Evolutionary conservation across 768 basidiomycete genomes (phyloP).

Genomic region (Mycena vitilis): DNA sequence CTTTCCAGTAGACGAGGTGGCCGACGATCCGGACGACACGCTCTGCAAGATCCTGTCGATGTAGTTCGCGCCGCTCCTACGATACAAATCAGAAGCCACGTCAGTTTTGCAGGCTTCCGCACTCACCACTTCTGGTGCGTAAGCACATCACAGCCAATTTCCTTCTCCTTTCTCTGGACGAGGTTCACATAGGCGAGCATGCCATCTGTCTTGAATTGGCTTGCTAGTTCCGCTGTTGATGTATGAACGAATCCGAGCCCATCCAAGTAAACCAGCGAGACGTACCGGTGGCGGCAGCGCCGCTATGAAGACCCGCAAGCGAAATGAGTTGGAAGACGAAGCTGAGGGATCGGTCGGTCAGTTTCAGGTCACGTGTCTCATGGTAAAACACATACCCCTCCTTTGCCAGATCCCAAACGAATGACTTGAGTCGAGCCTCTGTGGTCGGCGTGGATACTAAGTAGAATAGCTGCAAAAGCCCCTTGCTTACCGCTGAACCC

Average conservation of each 20-base stretch:
- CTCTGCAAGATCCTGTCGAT: constrained; percentile 87
- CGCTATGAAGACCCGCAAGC: constrained; percentile 89
- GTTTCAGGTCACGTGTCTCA: background rate
- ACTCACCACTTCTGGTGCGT: constrained; percentile 94
- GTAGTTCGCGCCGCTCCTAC: constrained; percentile 94
- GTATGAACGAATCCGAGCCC: constrained; percentile 10
- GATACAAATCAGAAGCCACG: constrained; percentile 9
- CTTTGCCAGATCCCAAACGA: constrained; percentile 91
- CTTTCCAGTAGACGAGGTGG: constrained; percentile 84
- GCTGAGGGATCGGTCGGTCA: constrained; percentile 49
- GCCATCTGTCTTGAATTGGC: constrained; percentile 85
- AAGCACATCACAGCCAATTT: constrained; percentile 88
- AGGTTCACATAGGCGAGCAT: constrained; percentile 95
- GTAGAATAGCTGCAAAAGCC: background rate
- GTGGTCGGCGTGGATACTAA: constrained; percentile 22
- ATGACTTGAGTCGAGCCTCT: constrained; percentile 84
- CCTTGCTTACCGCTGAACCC: constrained; percentile 72
- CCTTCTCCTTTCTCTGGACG: constrained; percentile 89
- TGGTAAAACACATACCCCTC: constrained; percentile 68
- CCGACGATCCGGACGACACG: constrained; percentile 89
- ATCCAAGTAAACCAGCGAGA: background rate
- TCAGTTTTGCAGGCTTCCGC: background rate
- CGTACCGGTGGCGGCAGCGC: constrained; percentile 80
- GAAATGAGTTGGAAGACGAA: constrained; percentile 93
- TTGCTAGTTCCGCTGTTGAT: constrained; percentile 77